A percentile compares a stretch with the other conserved stretches of the same genome.
Conservation (phyloP, 345 rosid species). For the Turritis glabra region DNA sequence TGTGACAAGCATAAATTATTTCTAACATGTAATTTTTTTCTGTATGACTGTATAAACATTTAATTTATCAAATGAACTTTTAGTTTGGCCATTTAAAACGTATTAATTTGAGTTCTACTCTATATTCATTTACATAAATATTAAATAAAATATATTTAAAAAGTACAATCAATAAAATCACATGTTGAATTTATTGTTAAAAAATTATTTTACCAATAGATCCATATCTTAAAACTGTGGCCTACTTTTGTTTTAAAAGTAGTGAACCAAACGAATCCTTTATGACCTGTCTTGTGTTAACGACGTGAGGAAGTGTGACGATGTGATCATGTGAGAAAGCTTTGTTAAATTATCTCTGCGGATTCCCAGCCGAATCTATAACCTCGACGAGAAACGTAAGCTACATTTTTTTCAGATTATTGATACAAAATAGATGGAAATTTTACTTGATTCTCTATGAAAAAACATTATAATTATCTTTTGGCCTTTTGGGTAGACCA, state of each 20-base stretch:
- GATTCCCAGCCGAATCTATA: too few species aligned
- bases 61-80: too few species aligned
- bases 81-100: too few species aligned
- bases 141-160: not conserved
- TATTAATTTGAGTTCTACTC: too few species aligned
- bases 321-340: not conserved
- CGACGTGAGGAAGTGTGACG: not conserved
- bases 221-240: not conserved
- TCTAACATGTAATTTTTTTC: too few species aligned
- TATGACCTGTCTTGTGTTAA: not conserved
- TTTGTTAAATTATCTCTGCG: too few species aligned
- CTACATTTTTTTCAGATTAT: not conserved
- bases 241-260: not conserved
- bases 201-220: too few species aligned
- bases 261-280: slow-evolving; percentile 4
- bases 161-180: not conserved
- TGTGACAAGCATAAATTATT: not conserved
- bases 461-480: too few species aligned
- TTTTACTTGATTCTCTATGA: too few species aligned
- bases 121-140: not conserved
- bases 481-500: too few species aligned
- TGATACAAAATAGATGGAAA: not conserved
- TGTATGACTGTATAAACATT: too few species aligned
- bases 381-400: not conserved
- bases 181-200: not conserved